Conservation (phyloP, 257 asterid species). For the Schizonepeta tenuifolia region DNA sequence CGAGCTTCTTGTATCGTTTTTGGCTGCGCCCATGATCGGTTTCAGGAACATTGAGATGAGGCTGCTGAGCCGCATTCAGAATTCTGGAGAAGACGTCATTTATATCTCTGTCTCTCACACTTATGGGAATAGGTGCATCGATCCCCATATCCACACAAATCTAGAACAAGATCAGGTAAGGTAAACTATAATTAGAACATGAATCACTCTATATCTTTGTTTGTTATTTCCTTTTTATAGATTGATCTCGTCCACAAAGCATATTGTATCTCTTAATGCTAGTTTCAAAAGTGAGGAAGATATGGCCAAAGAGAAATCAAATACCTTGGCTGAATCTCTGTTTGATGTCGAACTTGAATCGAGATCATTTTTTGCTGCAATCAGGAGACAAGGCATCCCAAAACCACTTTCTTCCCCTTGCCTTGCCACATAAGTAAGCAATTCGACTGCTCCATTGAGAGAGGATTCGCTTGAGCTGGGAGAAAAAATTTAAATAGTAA, state of each 20-base stretch:
- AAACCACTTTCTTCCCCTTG: slow-evolving; percentile 77
- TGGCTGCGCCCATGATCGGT: slow-evolving; percentile 75
- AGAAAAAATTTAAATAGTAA: slow-evolving; percentile 7
- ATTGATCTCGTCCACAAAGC: slow-evolving; percentile 6
- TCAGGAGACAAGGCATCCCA: slow-evolving; percentile 85
- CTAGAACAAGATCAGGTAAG: slow-evolving; percentile 46
- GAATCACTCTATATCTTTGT: slow-evolving; percentile 5
- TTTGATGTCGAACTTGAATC: slow-evolving; percentile 58
- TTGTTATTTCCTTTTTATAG: slow-evolving; percentile 9
- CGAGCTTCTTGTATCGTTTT: slow-evolving; percentile 62
- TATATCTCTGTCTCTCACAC: slow-evolving; percentile 82
- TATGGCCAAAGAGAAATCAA: slow-evolving; percentile 22
- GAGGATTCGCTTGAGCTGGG: slow-evolving; percentile 81
- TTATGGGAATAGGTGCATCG: slow-evolving; percentile 81
- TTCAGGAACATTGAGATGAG: slow-evolving; percentile 89
- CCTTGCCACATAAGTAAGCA: slow-evolving; percentile 73
- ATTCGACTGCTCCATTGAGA: slow-evolving; percentile 72
- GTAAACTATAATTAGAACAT: slow-evolving; percentile 17
- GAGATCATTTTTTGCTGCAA: slow-evolving; percentile 90
- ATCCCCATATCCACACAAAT: slow-evolving; percentile 84
- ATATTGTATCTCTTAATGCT: slow-evolving; percentile 6
- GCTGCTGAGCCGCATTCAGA: slow-evolving; percentile 80
- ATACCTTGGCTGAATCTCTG: slow-evolving; percentile 79
- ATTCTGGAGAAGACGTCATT: slow-evolving; percentile 79
- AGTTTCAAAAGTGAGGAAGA: slow-evolving; percentile 25